Evolutionary conservation across 164 flowering plant genomes (phyloP).

Genomic region (Nelumbo lutea): DNA sequence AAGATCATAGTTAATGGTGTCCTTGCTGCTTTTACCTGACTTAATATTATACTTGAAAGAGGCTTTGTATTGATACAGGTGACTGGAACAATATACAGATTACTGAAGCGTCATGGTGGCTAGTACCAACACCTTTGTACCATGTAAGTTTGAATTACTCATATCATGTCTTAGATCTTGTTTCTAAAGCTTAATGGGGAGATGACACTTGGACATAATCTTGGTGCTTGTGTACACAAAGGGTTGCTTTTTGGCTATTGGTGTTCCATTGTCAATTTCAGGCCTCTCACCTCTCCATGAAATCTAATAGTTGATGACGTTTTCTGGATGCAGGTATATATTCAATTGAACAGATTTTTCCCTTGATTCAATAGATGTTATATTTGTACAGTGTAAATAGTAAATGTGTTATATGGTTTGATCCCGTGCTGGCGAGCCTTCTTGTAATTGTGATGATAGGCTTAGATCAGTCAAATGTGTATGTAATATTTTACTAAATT

Average conservation of each 20-base stretch:
- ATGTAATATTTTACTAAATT: background rate
- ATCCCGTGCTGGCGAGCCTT: background rate
- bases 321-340: constrained; percentile 38
- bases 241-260: too few species aligned
- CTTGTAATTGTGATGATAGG: constrained; percentile 1
- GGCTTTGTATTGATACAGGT: background rate
- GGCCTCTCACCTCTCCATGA: too few species aligned
- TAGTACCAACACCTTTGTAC: constrained; percentile 10
- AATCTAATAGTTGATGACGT: background rate
- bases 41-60: too few species aligned
- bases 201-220: background rate
- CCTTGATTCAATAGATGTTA: background rate
- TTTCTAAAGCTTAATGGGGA: background rate
- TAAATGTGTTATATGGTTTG: constrained; percentile 5
- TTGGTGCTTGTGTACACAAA: background rate
- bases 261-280: too few species aligned
- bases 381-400: constrained; percentile 12
- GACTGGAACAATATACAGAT: background rate
- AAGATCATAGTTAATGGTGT: constrained; percentile 25
- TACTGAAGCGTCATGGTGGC: background rate
- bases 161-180: background rate
- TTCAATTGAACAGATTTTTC: constrained; percentile 17
- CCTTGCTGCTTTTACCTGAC: background rate
- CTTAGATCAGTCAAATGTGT: background rate
- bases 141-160: constrained; percentile 24